A percentile compares a stretch with the other conserved stretches of the same genome.
phyloP scores from a whole-genome alignment of 805 yeast species.

The Candida pini region DNA sequence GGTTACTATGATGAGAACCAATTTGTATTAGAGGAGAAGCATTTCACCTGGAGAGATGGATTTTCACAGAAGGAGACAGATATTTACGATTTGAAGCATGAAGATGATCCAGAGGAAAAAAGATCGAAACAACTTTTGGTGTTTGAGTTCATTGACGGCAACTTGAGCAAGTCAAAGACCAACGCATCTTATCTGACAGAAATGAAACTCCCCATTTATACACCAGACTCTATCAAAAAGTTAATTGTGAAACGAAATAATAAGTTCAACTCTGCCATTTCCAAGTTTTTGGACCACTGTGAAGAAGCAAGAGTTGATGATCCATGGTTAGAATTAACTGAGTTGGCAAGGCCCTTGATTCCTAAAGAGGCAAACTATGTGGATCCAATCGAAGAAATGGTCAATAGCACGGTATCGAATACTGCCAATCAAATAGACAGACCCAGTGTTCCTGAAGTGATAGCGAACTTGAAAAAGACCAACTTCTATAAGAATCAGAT shows the following conservation, averaged over 20 bases:
- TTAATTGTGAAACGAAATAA: slow-evolving; percentile 53
- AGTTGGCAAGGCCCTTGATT: slow-evolving; percentile 30
- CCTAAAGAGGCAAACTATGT: slow-evolving; percentile 46
- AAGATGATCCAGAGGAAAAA: slow-evolving; percentile 25
- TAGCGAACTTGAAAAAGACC: slow-evolving; percentile 40
- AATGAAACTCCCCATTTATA: slow-evolving; percentile 44
- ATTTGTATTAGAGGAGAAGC: slow-evolving; percentile 39
- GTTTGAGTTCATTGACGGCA: slow-evolving; percentile 74
- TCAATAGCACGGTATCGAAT: slow-evolving; percentile 22
- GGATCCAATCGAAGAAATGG: slow-evolving; percentile 62
- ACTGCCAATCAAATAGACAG: slow-evolving; percentile 22
- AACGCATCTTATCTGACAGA: slow-evolving; percentile 37
- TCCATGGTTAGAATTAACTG: slow-evolving; percentile 37
- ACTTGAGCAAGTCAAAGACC: slow-evolving; percentile 42
- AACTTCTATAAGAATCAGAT: slow-evolving; percentile 63
- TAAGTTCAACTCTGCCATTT: slow-evolving; percentile 41
- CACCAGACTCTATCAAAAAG: slow-evolving; percentile 51
- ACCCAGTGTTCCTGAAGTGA: slow-evolving; percentile 36
- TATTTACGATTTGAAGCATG: slow-evolving; percentile 42
- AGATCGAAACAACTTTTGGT: slow-evolving; percentile 51
- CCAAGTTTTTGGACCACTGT: slow-evolving; percentile 31
- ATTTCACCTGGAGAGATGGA: slow-evolving; percentile 41
- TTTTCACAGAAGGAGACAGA: slow-evolving; percentile 53
- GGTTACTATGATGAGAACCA: slow-evolving; percentile 78
- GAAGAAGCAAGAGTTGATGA: slow-evolving; percentile 26